Percentiles rank a stretch among this genome's conserved stretches.
These are phyloP conservation scores for Linanthus parryae DNA, from an alignment of 148 eudicot species.

Conservation along the genomic window DNA sequence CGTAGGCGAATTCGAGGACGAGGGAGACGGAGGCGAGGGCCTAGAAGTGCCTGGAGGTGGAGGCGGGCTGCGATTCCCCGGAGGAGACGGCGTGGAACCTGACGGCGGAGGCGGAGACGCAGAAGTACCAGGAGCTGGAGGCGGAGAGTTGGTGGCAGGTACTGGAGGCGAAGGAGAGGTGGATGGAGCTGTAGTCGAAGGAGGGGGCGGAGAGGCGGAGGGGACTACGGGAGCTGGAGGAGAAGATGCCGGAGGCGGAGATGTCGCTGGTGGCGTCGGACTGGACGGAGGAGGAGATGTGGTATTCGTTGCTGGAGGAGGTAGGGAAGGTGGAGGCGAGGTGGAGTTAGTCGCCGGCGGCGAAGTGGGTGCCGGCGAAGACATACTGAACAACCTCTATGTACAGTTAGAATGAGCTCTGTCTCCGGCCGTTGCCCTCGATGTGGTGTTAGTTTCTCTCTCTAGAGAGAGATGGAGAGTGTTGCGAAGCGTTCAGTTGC, in stretches of 20 bases:
- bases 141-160: conserved; percentile 24
- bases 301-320: conserved; percentile 29
- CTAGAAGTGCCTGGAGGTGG: conserved; percentile 15
- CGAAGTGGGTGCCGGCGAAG: conserved; percentile 4
- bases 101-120: conserved; percentile 10
- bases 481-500: not conserved
- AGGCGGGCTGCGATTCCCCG: too few species aligned
- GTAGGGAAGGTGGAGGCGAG: not conserved
- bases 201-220: conserved; percentile 22
- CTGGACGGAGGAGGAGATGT: too few species aligned
- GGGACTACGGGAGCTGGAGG: conserved; percentile 24
- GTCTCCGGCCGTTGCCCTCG: not conserved
- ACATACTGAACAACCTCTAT: not conserved
- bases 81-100: conserved; percentile 16
- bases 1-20: conserved; percentile 6
- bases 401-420: not conserved
- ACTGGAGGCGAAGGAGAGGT: conserved; percentile 32
- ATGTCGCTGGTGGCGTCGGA: too few species aligned
- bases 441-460: not conserved
- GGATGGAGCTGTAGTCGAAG: conserved; percentile 30
- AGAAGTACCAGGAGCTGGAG: conserved; percentile 19
- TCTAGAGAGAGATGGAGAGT: not conserved
- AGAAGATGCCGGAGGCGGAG: conserved; percentile 33
- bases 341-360: conserved; percentile 8
- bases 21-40: conserved; percentile 13